Percentiles rank a stretch among this genome's conserved stretches.
phyloP scores from a whole-genome alignment of 768 basidiomycete genomes.

The Leccinum boreale region DNA sequence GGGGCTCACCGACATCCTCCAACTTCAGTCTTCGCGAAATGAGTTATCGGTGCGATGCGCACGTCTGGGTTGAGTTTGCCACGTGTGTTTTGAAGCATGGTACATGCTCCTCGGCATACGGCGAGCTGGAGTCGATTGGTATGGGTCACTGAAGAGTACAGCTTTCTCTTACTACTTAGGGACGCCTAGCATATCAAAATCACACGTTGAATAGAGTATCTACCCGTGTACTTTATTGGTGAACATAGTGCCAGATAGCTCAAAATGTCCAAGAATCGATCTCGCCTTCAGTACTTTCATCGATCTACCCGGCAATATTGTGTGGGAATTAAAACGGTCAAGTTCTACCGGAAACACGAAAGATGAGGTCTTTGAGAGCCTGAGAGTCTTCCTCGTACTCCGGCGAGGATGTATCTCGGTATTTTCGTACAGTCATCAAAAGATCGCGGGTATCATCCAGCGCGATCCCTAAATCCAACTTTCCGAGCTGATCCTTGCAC shows the following conservation, averaged over 20 bases:
- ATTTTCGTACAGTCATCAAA: slow-evolving; percentile 17
- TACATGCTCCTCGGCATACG: slow-evolving; percentile 3
- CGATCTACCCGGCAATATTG: not conserved
- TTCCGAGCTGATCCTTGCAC: slow-evolving; percentile 16
- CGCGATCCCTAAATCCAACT: slow-evolving; percentile 8
- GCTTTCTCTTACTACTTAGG: not conserved
- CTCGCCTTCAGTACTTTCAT: not conserved
- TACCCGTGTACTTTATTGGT: not conserved
- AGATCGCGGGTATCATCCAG: not conserved
- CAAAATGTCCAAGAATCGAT: not conserved
- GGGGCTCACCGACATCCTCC: slow-evolving; percentile 18
- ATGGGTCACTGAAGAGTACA: not conserved
- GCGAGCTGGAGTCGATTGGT: not conserved
- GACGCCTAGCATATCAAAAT: not conserved
- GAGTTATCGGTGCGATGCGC: not conserved
- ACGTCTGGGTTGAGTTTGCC: not conserved
- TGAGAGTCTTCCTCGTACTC: slow-evolving; percentile 20
- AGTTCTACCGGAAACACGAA: slow-evolving; percentile 9
- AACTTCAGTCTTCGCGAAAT: not conserved
- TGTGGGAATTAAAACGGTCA: not conserved
- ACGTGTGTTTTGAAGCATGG: not conserved
- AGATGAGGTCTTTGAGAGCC: slow-evolving; percentile 16
- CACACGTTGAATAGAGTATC: not conserved
- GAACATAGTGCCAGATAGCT: not conserved
- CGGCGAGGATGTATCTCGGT: slow-evolving; percentile 9